Conservation (phyloP, 164 flowering plant species). For the Liquidambar formosana region DNA sequence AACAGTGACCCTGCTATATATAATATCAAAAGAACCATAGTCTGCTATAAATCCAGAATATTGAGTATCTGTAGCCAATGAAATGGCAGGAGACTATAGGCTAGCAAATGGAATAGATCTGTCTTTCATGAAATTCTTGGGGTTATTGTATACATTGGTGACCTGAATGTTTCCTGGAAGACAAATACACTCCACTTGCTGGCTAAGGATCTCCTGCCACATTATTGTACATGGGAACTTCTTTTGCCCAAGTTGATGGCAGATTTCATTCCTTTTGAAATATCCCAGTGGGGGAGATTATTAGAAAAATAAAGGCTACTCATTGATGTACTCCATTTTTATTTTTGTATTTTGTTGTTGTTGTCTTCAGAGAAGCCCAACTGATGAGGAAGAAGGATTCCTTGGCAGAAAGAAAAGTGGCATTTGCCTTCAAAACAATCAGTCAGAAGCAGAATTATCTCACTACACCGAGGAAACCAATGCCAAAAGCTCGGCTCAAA, state of each 20-base stretch:
- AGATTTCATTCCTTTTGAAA: neutral
- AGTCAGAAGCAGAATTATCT: slow-evolving; percentile 3
- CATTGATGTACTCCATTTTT: neutral
- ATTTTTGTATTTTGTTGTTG: neutral
- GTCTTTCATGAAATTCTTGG: no score
- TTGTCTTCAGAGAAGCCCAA: slow-evolving; percentile 49
- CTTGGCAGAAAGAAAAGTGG: slow-evolving; percentile 1
- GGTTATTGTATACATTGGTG: no score
- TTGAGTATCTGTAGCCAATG: no score
- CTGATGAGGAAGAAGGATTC: slow-evolving; percentile 51
- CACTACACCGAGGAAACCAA: slow-evolving; percentile 6
- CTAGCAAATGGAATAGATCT: no score
- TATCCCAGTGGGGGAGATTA: neutral
- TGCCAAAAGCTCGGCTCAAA: neutral
- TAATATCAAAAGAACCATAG: no score
- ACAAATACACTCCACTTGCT: no score
- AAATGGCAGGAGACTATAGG: no score
- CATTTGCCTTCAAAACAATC: slow-evolving; percentile 1
- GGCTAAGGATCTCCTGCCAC: no score
- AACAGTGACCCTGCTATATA: neutral
- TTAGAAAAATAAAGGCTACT: neutral
- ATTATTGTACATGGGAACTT: neutral
- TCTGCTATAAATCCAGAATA: no score
- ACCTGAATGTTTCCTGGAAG: no score
- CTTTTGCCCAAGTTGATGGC: neutral